phyloP scores from a whole-genome alignment of 169 alveolate species.

The Theileria annulata region DNA sequence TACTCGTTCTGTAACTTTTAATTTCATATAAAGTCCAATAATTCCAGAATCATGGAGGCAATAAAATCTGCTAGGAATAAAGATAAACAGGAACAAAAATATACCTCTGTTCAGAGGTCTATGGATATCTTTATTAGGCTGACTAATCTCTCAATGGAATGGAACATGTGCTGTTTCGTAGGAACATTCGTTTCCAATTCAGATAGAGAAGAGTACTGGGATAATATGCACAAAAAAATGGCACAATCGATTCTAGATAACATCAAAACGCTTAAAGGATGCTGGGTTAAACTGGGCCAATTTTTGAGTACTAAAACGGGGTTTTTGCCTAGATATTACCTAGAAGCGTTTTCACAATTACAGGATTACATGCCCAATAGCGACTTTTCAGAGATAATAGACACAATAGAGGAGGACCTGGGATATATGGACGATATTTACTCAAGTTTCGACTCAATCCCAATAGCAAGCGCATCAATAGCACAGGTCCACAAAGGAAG shows the following conservation, averaged over 20 bases:
- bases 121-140: constrained; percentile 54
- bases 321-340: constrained; percentile 84
- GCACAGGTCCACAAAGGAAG: constrained; percentile 84
- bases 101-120: constrained; percentile 47
- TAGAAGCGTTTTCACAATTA: constrained; percentile 80
- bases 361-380: constrained; percentile 89
- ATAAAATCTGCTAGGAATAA: not conserved
- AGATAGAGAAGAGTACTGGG: constrained; percentile 81
- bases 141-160: constrained; percentile 65
- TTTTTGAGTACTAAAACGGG: constrained; percentile 88
- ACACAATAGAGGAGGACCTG: constrained; percentile 78
- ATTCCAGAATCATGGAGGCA: not conserved
- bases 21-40: not conserved
- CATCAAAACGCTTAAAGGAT: constrained; percentile 84
- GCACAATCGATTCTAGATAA: constrained; percentile 84
- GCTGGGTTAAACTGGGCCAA: constrained; percentile 94
- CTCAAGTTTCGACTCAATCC: constrained; percentile 71
- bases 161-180: constrained; percentile 64
- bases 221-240: constrained; percentile 83
- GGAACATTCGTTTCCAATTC: constrained; percentile 46
- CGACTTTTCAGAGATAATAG: constrained; percentile 70
- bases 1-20: not conserved
- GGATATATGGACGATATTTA: constrained; percentile 73
- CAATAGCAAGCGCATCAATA: constrained; percentile 82
- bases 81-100: constrained; percentile 7